Evolutionary conservation across 495 filamentous ascomycete species (phyloP), one percentile per base, ranked within the genome.

Genomic region (Sordaria brevicollis): DNA sequence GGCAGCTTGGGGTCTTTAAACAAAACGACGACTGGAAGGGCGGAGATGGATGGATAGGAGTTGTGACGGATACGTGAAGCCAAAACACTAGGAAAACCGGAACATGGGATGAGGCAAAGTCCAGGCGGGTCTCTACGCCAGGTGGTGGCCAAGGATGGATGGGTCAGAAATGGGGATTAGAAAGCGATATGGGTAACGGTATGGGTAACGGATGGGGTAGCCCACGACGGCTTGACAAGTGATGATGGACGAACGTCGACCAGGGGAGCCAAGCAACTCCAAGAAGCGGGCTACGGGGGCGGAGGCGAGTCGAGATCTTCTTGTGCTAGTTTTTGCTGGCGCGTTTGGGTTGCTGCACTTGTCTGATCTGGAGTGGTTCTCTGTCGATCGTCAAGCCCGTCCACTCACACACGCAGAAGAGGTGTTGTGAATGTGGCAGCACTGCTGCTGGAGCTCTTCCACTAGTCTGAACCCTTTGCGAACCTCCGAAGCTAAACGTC

Each of bases 291-390:
- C 17, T 33, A 25, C 75, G 74, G 75, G 75, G 71, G 73, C 69
- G 37, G 62, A 54, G 71, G 54, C 71, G 75, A 78, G 76, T 78
- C 76, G 75, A 78, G 75, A 76, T 76, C 71, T 68, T 41, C 74
- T 72, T 67, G 65, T 71, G 62, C 70, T 69, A 43, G 69, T 37
- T 70, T 41, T 67, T 38, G 29, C 36, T 38, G 69, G 35, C 38
- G 67, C 36, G 62, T 35, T 35, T 68, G 25, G 15, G 67, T 65
- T 65, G 43, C 70, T 69, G 70, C 67, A 65, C 65, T 37, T 68
- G 35, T 62, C 43, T 25, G 25, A 25, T 37, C 41, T 25, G 43
- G 43, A 54, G 49, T 57, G 21, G 11, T 31, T 29, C 49, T 57
- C 68, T 38, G 68, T 69, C 68, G 68, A 69, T 69, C 49, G 49